Conservation (phyloP, 805 yeast species). For the Ogataea minuta region DNA sequence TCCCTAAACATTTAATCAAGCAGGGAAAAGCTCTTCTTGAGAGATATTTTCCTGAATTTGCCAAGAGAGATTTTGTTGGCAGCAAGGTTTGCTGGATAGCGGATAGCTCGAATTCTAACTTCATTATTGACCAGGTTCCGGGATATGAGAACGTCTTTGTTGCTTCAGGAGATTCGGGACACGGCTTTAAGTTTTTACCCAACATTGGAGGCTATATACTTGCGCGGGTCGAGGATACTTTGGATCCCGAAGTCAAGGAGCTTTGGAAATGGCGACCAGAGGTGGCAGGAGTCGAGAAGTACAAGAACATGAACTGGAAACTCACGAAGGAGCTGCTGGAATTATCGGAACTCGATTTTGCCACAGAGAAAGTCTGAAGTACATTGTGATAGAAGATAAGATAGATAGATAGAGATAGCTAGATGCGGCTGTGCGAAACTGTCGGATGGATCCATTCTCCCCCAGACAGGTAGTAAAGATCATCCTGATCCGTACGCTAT, state of each 20-base stretch:
- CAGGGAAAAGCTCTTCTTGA: slow-evolving; percentile 34
- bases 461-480: no score
- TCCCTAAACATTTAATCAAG: slow-evolving; percentile 32
- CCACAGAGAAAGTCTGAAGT: background rate
- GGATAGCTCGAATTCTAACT: slow-evolving; percentile 41
- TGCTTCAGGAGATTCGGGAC: slow-evolving; percentile 50
- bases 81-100: slow-evolving; percentile 40
- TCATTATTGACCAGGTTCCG: slow-evolving; percentile 41
- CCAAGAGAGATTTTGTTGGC: slow-evolving; percentile 31
- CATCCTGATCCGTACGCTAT: no score
- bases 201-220: slow-evolving; percentile 43
- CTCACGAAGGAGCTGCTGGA: slow-evolving; percentile 15
- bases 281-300: slow-evolving; percentile 3
- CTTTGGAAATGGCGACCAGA: slow-evolving; percentile 37
- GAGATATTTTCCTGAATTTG: slow-evolving; percentile 40
- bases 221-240: slow-evolving; percentile 31
- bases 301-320: slow-evolving; percentile 13
- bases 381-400: background rate
- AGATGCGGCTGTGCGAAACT: background rate
- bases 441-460: no score
- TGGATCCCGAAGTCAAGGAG: slow-evolving; percentile 22
- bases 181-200: slow-evolving; percentile 47
- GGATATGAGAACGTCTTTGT: slow-evolving; percentile 33
- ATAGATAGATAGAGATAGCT: background rate
- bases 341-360: slow-evolving; percentile 12